phyloP scores from a whole-genome alignment of 768 basidiomycete genomes.

The Erythrobasidium yunnanense region DNA sequence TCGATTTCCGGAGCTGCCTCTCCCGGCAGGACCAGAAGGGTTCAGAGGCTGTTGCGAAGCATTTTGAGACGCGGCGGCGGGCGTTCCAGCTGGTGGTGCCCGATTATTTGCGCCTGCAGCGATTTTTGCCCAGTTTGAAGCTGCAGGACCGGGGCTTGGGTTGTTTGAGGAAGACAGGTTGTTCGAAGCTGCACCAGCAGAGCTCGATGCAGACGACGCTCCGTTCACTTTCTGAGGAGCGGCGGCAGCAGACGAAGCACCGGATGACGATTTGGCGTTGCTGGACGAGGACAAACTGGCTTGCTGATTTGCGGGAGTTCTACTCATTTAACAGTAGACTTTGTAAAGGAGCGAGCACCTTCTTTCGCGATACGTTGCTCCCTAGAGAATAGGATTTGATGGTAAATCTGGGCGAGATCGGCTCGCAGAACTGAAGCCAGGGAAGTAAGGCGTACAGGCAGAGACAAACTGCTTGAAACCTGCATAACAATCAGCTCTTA shows the following conservation, averaged over 20 bases:
- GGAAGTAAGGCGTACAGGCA: no score
- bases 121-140: conserved; percentile 25
- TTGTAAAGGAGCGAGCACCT: neutral
- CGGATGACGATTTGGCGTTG: conserved; percentile 3
- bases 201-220: conserved; percentile 6
- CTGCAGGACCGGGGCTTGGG: neutral
- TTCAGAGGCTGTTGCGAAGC: conserved; percentile 17
- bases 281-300: neutral
- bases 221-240: neutral
- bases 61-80: neutral
- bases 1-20: conserved; percentile 34
- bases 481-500: no score
- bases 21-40: no score
- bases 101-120: neutral
- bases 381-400: no score
- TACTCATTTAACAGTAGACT: conserved; percentile 13
- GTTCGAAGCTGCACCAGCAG: neutral
- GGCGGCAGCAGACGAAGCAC: neutral
- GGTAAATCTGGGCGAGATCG: no score
- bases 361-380: no score
- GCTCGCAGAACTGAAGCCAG: no score
- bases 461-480: no score
- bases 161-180: conserved; percentile 11
- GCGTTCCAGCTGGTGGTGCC: neutral
- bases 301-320: conserved; percentile 6